These are phyloP conservation scores for Epicoccum sorghinum DNA, from an alignment of 2,329 filamentous ascomycete genomes.

Conservation along the genomic window DNA sequence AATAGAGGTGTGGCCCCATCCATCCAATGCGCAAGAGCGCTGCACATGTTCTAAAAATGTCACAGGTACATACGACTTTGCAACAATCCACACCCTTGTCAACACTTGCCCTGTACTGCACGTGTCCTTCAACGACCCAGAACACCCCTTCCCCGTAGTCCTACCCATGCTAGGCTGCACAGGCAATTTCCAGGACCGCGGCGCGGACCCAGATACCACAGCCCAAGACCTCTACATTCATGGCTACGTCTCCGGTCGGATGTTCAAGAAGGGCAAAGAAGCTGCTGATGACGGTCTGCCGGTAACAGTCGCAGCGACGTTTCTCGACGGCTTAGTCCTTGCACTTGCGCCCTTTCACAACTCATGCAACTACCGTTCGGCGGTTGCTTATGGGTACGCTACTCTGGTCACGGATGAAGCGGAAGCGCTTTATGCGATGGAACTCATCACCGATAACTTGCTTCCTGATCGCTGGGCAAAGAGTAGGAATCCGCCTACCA, in stretches of 20 bases:
- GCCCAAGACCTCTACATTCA: conserved; percentile 42
- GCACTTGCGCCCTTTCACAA: conserved; percentile 46
- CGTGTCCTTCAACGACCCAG: conserved; percentile 43
- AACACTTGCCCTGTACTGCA: conserved; percentile 42
- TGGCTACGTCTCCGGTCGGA: conserved; percentile 57
- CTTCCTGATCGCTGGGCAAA: conserved; percentile 41
- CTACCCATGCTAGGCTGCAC: conserved; percentile 51
- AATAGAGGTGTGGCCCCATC: conserved; percentile 30
- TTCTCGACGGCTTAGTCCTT: conserved; percentile 50
- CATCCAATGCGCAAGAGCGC: background rate
- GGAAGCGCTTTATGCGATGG: conserved; percentile 41
- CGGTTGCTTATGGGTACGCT: conserved; percentile 40
- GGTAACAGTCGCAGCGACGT: conserved; percentile 45
- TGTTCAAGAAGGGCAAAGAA: conserved; percentile 57
- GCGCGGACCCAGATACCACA: conserved; percentile 65
- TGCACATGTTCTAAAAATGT: background rate
- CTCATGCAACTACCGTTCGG: conserved; percentile 45
- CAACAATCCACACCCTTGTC: conserved; percentile 43
- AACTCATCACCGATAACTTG: conserved; percentile 42
- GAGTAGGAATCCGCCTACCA: conserved; percentile 36
- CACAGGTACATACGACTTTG: conserved; percentile 42
- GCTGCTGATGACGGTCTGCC: conserved; percentile 37
- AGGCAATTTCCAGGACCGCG: conserved; percentile 47
- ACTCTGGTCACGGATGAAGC: conserved; percentile 25
- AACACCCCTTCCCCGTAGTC: conserved; percentile 61